A percentile compares a stretch with the other conserved stretches of the same genome.
Evolutionary conservation across 371 early-diverging fungal genomes (phyloP).

Genomic region (Mortierella sp.): DNA sequence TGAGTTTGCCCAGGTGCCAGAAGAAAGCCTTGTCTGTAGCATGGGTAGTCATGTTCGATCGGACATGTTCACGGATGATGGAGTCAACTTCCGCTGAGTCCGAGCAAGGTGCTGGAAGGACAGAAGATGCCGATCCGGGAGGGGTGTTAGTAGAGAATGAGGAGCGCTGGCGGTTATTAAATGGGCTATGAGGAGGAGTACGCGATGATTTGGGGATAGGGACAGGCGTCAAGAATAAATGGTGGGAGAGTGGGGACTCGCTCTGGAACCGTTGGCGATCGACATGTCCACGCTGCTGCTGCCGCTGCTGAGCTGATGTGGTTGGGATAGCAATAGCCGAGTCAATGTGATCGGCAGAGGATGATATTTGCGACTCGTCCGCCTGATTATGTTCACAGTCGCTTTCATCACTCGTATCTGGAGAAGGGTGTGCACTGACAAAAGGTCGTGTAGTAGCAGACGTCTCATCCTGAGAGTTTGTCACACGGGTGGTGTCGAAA

Average conservation of each 20-base stretch:
- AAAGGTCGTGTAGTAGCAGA: conserved; percentile 13
- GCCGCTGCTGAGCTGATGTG: conserved; percentile 11
- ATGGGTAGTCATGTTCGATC: conserved; percentile 22
- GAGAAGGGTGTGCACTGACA: conserved; percentile 48
- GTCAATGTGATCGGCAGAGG: conserved; percentile 10
- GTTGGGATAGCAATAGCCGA: conserved; percentile 11
- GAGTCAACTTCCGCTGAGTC: conserved; percentile 36
- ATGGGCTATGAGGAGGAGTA: conserved; percentile 39
- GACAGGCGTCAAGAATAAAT: conserved; percentile 47
- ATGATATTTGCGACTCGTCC: conserved; percentile 1
- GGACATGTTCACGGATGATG: conserved; percentile 42
- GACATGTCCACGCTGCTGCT: neutral
- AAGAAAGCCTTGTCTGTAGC: conserved; percentile 37
- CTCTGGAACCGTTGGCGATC: conserved; percentile 10
- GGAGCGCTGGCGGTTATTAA: conserved; percentile 23
- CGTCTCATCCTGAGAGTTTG: neutral
- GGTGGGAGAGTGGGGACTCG: conserved; percentile 33
- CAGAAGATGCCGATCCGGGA: conserved; percentile 37
- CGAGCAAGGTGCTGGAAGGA: conserved; percentile 30
- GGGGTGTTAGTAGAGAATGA: conserved; percentile 47
- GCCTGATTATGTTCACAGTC: conserved; percentile 31
- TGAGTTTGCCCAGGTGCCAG: conserved; percentile 52
- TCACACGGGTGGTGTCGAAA: conserved; percentile 16
- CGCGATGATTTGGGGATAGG: conserved; percentile 43
- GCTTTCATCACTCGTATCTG: conserved; percentile 48